Evolutionary conservation across 1,139 yeast genomes (phyloP), one percentile per base, ranked within the genome.

Genomic region (Geotrichum phurueaensis): DNA sequence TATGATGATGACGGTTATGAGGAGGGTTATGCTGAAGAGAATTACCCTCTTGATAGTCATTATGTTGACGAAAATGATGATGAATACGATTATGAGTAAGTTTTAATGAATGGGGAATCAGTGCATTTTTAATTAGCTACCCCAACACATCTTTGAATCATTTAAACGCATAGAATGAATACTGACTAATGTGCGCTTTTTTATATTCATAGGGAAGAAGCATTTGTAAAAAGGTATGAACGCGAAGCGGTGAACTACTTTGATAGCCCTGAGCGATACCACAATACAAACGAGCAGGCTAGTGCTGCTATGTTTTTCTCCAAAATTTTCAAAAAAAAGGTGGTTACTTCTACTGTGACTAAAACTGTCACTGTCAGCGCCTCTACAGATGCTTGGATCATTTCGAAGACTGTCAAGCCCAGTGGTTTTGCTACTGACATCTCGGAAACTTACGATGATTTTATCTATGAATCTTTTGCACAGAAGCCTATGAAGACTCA

Each of bases 241-340:
- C 54, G 58, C 15, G 58, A 58, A 15, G 58, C 60, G 3, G 29
- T 36, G 10, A 54, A 54, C 27, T 45, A 43, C 43, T 58, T 58
- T 54, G 60, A 58, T 39, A 58, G 60, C 48, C 60, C 60, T 27
- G 60, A 58, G 29, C n/a, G 60, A 20, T 58, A 58, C 31, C 51
- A 50, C 18, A 31, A 20, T 15, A 51, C 48, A 10, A 55, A 58
- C 4, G 33, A 51, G 10, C 31, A 49, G 25, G 60, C 60, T 6
- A 54, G 51, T 48, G 60, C 36, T 15, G 55, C 53, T 9, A 43
- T 57, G 58, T 54, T 58, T 29, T 51, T 58, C 31, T 51, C 54
- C 20, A 58, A 54, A 39, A n/a, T 58, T 9, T 45, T 54, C 45
- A 54, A 31, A 47, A 58, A 54, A 54, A 39, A 39, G 20, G 31